phyloP scores from a whole-genome alignment of 2,329 filamentous ascomycete genomes.

The Xylaria sp. region DNA sequence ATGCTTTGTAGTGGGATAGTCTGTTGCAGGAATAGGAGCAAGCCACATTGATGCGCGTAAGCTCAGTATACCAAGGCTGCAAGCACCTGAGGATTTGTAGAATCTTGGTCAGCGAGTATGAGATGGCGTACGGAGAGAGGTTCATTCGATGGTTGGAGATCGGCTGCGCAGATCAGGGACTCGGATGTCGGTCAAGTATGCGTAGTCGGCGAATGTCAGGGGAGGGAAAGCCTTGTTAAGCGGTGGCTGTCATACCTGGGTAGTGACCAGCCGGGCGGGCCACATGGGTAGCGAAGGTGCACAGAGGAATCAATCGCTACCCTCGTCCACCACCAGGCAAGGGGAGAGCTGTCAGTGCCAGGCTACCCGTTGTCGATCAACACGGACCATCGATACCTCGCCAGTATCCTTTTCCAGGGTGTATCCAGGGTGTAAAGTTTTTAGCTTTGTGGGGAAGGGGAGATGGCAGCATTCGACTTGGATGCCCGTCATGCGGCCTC shows the following conservation, averaged over 20 bases:
- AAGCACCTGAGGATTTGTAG: slow-evolving; percentile 14
- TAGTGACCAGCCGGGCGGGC: not conserved
- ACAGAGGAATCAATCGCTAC: not conserved
- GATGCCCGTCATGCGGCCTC: not conserved
- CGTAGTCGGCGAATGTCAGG: slow-evolving; percentile 27
- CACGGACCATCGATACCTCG: not conserved
- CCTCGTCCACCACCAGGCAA: not conserved
- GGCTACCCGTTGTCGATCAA: not conserved
- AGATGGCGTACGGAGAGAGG: not conserved
- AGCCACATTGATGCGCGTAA: slow-evolving; percentile 13
- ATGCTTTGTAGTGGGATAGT: slow-evolving; percentile 15
- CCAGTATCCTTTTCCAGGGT: not conserved
- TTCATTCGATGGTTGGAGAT: slow-evolving; percentile 16
- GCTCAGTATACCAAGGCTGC: slow-evolving; percentile 6
- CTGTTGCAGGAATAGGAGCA: slow-evolving; percentile 15
- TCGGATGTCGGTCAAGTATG: slow-evolving; percentile 32
- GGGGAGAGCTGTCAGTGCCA: not conserved
- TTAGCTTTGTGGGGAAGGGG: not conserved
- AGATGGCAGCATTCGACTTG: not conserved
- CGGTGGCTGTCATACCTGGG: slow-evolving; percentile 6
- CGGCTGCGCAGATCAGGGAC: slow-evolving; percentile 34
- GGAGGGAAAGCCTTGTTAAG: slow-evolving; percentile 20
- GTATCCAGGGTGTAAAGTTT: not conserved
- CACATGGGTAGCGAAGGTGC: not conserved
- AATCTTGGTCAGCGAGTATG: slow-evolving; percentile 10